Base-by-base conservation (phyloP, 257 asterid species). In the Fraxinus excelsior region DNA sequence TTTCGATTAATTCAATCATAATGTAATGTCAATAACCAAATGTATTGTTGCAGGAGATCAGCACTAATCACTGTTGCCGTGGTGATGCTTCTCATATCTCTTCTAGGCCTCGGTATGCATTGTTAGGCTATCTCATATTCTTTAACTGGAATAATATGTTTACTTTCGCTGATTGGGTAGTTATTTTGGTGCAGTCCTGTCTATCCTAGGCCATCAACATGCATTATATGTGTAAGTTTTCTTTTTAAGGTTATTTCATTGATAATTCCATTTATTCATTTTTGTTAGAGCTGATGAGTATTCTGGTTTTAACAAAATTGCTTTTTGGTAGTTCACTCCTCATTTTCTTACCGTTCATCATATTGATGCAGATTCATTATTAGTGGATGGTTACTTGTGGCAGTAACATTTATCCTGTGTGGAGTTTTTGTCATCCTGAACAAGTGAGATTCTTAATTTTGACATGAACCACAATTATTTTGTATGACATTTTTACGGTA, bases 331-430 rank as follows among this genome's bases (percentile, higher is more conserved):
- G 12, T 34, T n/a, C 40, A 6, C 42, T 67, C 37, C 21, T 70
- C 26, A 14, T 80, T 75, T 77, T 78, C 78, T 77, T 46, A 84
- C 40, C 1, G 40, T 31, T 60, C 40, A n/a, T 75, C 72, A 14
- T 40, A 19, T 76, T 42, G 37, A 35, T 85, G 89, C 95, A 96
- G 99, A 89, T 96, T 96, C 85, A 87, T 93, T 19, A 81, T 92
- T 56, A 90, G 97, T 31, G 99, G 99, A 85, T 96, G 98, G 99
- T 79, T 96, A 70, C 96, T 96, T 25, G 97, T 96, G 38, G 96
- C 91, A n/a, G 83, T 93, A 37, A 96, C 98, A 31, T 88, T 96
- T 82, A 73, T 93, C 86, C 96, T 96, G 53, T 96, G 90, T 74
- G 99, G 97, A 70, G 91, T 89, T 77, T 93, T 91, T 40, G 87